Evolutionary conservation across 2,329 filamentous ascomycete species (phyloP), one percentile per base, ranked within the genome.

Genomic region (Monosporascus ibericus): DNA sequence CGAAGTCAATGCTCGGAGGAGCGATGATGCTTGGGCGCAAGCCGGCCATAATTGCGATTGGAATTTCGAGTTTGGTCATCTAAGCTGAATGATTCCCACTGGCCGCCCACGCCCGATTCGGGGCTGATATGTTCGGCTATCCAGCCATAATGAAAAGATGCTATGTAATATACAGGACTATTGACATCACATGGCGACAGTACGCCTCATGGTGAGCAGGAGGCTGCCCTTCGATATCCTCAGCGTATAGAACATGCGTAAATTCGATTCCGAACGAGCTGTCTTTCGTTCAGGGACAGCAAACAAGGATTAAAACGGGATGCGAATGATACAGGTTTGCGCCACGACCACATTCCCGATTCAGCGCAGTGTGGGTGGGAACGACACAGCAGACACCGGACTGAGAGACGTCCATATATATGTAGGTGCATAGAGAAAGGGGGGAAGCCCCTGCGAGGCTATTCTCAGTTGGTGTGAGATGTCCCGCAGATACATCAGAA

Each of bases 261-360:
- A 15, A 47, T 59, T 52, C 53, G 58, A 55, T 54, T 52, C 36
- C 18, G 8, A 18, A 44, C 17, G 30, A 27, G 37, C 17, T 24
- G 49, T 57, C 53, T 53, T 48, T 56, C 50, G 58, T 36, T 47
- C 40, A 50, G 54, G 49, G 56, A 44, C 40, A 20, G n/a, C 20
- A 18, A 44, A 6, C 20, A 22, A 44, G 53, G 51, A 63, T 60
- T 58, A 62, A 53, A 60, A 56, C 54, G 57, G 57, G 52, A 59
- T 58, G 42, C 22, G n/a, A 27, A 46, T 34, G 42, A 25, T 30
- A 30, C 42, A 46, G 14, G 20, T 46, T 42, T n/a, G 14, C 42
- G 42, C 20, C 42, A 46, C 60, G 57, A 63, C 59, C 62, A 65
- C 63, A 66, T 66, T 64, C 63, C 63, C 60, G 63, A 66, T 65